Evolutionary conservation across 352 stramenopile species (phyloP), one percentile per base, ranked within the genome.

Genomic region (Globisporangium spinosum): DNA sequence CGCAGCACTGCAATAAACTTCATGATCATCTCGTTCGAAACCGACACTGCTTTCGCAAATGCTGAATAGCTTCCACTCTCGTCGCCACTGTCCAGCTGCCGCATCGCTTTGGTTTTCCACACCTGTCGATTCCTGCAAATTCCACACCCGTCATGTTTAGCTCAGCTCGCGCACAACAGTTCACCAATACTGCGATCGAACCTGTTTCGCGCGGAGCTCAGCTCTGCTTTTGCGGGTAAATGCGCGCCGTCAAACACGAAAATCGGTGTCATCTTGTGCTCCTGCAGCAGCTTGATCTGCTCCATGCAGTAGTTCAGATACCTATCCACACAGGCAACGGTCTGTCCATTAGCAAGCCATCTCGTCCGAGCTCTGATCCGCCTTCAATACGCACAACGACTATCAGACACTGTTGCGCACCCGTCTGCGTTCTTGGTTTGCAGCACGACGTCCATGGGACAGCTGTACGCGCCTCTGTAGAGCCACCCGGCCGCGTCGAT

Each of bases 231-330:
- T 8, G 89, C 87, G 0, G 95, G 93, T 25, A 98, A 60, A 62
- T 89, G 71, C 10, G 83, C 94, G n/a, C 95, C 96, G 71, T 98
- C 96, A 38, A 98, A 98, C 10, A 98, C 93, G 12, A 98, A 79
- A 25, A 96, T 77, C 17, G 93, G 94, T 15, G 77, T 93, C 63
- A 98, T 82, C 8, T 87, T 71, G 65, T 97, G 77, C 15, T 87
- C 65, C 58, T 91, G 78, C 20, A 98, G 77, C 57, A 98, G 40
- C 38, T 97, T 89, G 56, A 98, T 82, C 60, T 92, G 88, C 63
- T 91, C 73, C 59, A 98, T 71, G 61, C 85, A 96, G 69, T 89
- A 98, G 60, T 91, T 83, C 20, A 98, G 75, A 64, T 97, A 95
- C 35, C 82, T 88, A 32, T 65, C 17, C 13, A 35, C 2, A 43